Evolutionary conservation across 768 basidiomycete genomes (phyloP).

Genomic region (Cystobasidium onofrii): DNA sequence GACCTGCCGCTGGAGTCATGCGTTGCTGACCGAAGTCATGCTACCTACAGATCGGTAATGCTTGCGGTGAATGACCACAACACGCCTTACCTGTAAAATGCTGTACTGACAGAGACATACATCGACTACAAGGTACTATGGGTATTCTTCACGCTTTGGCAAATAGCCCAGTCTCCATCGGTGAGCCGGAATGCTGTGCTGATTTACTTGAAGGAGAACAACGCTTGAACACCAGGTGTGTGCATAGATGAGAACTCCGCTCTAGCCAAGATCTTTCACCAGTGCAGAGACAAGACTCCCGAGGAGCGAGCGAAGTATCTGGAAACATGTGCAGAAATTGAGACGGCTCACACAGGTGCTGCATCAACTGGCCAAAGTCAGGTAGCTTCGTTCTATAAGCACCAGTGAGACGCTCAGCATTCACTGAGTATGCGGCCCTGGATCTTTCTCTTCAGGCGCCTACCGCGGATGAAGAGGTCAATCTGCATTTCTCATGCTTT

Average conservation of each 20-base stretch:
- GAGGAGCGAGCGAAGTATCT: slow-evolving; percentile 66
- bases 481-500: slow-evolving; percentile 81
- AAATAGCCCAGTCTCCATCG: neutral
- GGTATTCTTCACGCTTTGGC: slow-evolving; percentile 26
- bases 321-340: slow-evolving; percentile 67
- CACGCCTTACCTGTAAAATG: no score
- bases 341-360: slow-evolving; percentile 63
- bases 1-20: neutral
- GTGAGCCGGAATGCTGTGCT: neutral
- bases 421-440: no score
- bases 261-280: slow-evolving; percentile 59
- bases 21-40: neutral
- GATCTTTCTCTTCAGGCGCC: slow-evolving; percentile 53
- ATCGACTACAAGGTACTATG: slow-evolving; percentile 14
- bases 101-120: neutral
- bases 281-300: slow-evolving; percentile 56
- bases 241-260: slow-evolving; percentile 52
- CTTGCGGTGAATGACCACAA: slow-evolving; percentile 55
- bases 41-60: slow-evolving; percentile 11
- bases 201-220: neutral
- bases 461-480: slow-evolving; percentile 55
- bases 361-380: slow-evolving; percentile 62
- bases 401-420: neutral
- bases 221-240: neutral
- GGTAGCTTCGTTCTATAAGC: no score